Conservation (phyloP, 139 green algal genomes). For the Bryopsis sp. region DNA sequence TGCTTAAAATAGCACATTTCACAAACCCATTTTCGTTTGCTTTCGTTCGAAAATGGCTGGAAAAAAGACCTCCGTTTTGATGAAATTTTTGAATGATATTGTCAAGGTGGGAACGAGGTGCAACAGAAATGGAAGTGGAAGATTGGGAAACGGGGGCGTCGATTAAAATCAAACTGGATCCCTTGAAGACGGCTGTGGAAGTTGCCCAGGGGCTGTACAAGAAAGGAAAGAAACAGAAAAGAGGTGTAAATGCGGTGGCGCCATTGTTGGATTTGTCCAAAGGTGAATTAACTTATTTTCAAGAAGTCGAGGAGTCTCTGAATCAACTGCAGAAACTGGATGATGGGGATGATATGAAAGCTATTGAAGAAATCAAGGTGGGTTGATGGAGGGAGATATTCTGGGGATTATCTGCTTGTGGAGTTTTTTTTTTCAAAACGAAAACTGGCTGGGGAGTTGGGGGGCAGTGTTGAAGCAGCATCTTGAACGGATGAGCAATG, state of each 20-base stretch:
- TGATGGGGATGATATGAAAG: constrained; percentile 16
- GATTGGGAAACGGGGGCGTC: constrained; percentile 74
- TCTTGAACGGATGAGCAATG: no score
- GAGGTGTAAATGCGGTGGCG: constrained; percentile 43
- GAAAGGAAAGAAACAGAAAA: constrained; percentile 50
- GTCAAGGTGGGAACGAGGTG: constrained; percentile 24
- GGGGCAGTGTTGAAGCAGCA: no score
- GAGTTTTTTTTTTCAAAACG: no score
- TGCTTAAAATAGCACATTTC: not conserved
- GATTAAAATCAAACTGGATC: constrained; percentile 46
- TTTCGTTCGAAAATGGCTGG: not conserved
- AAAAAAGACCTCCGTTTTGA: not conserved
- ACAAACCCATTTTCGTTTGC: not conserved
- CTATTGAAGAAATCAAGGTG: constrained; percentile 21
- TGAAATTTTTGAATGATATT: not conserved
- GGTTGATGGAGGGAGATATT: no score
- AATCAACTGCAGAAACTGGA: constrained; percentile 22
- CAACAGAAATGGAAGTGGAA: constrained; percentile 39
- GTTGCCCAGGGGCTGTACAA: constrained; percentile 15
- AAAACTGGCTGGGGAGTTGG: no score
- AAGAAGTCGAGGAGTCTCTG: constrained; percentile 32
- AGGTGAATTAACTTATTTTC: constrained; percentile 25
- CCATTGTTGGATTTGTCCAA: constrained; percentile 53
- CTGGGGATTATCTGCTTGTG: no score
- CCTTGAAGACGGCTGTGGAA: constrained; percentile 35